A percentile compares a stretch with the other conserved stretches of the same genome.
These are phyloP conservation scores for Salmacisia buchloeana DNA, from an alignment of 1,284 basidiomycete genomes.

Conservation along the genomic window DNA sequence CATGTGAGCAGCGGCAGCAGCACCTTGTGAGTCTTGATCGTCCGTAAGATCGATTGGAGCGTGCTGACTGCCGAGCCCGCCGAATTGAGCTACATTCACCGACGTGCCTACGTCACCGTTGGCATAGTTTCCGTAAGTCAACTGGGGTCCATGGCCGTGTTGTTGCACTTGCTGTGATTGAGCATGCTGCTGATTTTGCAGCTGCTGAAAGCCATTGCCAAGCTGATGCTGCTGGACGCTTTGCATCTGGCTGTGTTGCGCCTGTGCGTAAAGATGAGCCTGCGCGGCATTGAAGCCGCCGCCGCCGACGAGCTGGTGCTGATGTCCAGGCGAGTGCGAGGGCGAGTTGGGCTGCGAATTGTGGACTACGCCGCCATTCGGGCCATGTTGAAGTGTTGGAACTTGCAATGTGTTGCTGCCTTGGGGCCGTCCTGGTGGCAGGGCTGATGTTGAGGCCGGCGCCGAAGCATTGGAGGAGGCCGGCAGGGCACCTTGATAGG, in stretches of 20 bases:
- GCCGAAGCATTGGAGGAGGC: no score
- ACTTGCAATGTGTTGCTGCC: no score
- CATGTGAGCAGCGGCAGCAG: background rate
- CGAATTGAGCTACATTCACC: background rate
- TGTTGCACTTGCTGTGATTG: background rate
- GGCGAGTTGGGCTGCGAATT: background rate
- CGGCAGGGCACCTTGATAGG: no score
- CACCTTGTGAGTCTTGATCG: background rate
- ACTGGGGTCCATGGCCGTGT: background rate
- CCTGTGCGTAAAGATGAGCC: background rate
- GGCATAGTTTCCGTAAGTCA: background rate
- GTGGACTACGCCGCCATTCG: no score
- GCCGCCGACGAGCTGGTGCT: background rate
- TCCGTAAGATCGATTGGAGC: background rate
- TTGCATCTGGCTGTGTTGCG: background rate
- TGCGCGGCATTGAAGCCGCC: no score
- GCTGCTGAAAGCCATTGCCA: background rate
- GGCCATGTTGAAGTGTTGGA: no score
- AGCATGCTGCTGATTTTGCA: background rate
- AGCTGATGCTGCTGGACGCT: background rate
- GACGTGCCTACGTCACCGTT: no score
- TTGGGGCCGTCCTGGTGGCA: no score
- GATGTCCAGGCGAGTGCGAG: no score
- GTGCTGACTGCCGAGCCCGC: background rate
- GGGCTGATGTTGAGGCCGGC: no score